Percentiles rank a stretch among this genome's conserved stretches.
These are phyloP conservation scores for Pezizomycotina sp. DNA, from an alignment of 2,329 filamentous ascomycete species.

Conservation along the genomic window DNA sequence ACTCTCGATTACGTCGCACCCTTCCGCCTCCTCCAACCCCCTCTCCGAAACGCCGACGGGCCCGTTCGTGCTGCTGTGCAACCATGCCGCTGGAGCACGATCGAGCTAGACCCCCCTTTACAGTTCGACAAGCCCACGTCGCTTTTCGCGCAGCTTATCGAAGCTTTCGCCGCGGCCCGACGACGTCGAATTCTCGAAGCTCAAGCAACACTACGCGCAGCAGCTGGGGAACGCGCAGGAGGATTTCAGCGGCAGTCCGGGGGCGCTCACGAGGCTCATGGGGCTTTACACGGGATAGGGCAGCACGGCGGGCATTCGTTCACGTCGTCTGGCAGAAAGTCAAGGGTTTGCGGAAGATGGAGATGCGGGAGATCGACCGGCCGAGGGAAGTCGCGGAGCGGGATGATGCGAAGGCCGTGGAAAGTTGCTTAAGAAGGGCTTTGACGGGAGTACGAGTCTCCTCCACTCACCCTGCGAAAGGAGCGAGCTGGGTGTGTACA, in stretches of 20 bases:
- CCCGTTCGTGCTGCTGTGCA: constrained; percentile 67
- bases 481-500: no score
- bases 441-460: constrained; percentile 21
- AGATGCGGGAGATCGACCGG: constrained; percentile 22
- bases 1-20: constrained; percentile 54
- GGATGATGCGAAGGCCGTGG: constrained; percentile 21
- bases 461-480: no score
- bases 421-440: constrained; percentile 21
- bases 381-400: constrained; percentile 20
- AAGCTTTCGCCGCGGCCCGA: constrained; percentile 12
- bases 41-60: constrained; percentile 31
- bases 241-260: constrained; percentile 23
- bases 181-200: constrained; percentile 19
- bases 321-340: constrained; percentile 6
- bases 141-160: constrained; percentile 59
- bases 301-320: background rate
- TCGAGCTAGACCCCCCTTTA: constrained; percentile 57
- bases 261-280: constrained; percentile 25
- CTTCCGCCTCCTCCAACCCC: constrained; percentile 27
- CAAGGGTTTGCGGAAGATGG: constrained; percentile 21
- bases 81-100: constrained; percentile 87
- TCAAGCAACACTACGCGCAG: constrained; percentile 25
- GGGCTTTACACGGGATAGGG: constrained; percentile 23
- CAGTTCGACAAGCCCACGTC: constrained; percentile 79
- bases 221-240: constrained; percentile 22